Conservation (phyloP, 2,329 filamentous ascomycete genomes). For the Pezicula radicicola region DNA sequence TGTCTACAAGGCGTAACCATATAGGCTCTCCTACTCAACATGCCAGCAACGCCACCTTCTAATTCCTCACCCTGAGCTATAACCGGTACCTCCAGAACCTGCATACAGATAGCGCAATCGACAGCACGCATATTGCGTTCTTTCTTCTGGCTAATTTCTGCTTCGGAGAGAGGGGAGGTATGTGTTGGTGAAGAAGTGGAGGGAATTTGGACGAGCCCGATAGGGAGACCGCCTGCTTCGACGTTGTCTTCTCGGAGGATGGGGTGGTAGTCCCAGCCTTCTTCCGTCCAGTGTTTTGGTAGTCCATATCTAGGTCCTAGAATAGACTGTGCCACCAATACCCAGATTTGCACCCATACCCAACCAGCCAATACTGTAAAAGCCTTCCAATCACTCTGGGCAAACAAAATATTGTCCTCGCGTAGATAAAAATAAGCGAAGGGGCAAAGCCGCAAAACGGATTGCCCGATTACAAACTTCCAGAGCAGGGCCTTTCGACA, state of each 20-base stretch:
- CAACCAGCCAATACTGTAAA: slow-evolving; percentile 68
- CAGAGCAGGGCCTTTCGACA: slow-evolving; percentile 88
- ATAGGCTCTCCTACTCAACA: slow-evolving; percentile 78
- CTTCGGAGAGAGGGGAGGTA: background rate
- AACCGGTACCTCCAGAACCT: slow-evolving; percentile 85
- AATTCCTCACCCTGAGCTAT: slow-evolving; percentile 54
- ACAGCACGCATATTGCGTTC: slow-evolving; percentile 52
- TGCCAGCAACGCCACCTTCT: slow-evolving; percentile 54
- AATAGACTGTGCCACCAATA: slow-evolving; percentile 78
- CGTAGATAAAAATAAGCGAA: slow-evolving; percentile 83
- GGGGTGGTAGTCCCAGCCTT: slow-evolving; percentile 93
- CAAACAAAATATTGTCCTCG: slow-evolving; percentile 77
- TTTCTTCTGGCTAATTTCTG: slow-evolving; percentile 36
- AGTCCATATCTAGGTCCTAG: slow-evolving; percentile 87
- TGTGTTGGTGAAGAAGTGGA: slow-evolving; percentile 17
- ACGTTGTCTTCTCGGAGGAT: slow-evolving; percentile 78
- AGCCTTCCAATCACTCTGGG: slow-evolving; percentile 62
- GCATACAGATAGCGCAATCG: slow-evolving; percentile 94
- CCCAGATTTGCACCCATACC: slow-evolving; percentile 82
- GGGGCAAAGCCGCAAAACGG: slow-evolving; percentile 71
- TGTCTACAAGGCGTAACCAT: slow-evolving; percentile 98
- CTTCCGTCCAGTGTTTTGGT: slow-evolving; percentile 63
- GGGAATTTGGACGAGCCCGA: slow-evolving; percentile 57
- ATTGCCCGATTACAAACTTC: slow-evolving; percentile 87
- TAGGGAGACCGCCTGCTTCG: slow-evolving; percentile 76